Base-by-base conservation (phyloP, 2,329 filamentous ascomycete genomes). In the Diaporthe longicolla region DNA sequence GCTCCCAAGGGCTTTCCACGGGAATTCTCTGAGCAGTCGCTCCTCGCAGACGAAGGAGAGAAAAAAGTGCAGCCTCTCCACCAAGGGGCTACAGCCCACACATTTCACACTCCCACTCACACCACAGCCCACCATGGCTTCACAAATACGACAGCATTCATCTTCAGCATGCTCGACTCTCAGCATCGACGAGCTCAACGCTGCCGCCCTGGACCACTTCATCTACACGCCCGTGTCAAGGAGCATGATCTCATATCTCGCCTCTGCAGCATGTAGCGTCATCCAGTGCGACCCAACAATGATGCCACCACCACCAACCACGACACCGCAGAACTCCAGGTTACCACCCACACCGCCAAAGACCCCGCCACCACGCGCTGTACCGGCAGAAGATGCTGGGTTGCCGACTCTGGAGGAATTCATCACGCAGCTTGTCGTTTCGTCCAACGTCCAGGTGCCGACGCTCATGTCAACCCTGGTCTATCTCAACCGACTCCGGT, bases 401-500 rank as follows among this genome's bases (percentile, higher is more conserved):
- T 87, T 99, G 43, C 97, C 97, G 4, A 92, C 93, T 0, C 87
- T 98, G 48, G 94, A 98, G 83, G 90, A 92, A 74, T 99, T 98
- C 88, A 98, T 99, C 85, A 93, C 91, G 68, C 95, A 95, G 77
- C 89, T 99, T 40, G 95, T 98, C 76, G 91, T 94, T 81, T 93
- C 94, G 75, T 98, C 96, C 77, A 97, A 98, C 83, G 97, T 98
- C 40, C 96, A 98, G 87, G 95, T 98, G 70, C 94, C 97, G 17
- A 99, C 97, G 10, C 90, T 99, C 78, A 98, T 99, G 97, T 96
- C 95, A 48, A 95, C 95, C 10, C 90, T 99, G 54, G 95, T 98
- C 82, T 99, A 98, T 88, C 92, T 99, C 73, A 91, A 90, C 81
- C 91, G 95, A 75, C 90, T 99, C 80, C 94, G 93, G 85, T 89